Base-by-base conservation (phyloP, 2,329 filamentous ascomycete species). In the Escovopsis sp. region DNA sequence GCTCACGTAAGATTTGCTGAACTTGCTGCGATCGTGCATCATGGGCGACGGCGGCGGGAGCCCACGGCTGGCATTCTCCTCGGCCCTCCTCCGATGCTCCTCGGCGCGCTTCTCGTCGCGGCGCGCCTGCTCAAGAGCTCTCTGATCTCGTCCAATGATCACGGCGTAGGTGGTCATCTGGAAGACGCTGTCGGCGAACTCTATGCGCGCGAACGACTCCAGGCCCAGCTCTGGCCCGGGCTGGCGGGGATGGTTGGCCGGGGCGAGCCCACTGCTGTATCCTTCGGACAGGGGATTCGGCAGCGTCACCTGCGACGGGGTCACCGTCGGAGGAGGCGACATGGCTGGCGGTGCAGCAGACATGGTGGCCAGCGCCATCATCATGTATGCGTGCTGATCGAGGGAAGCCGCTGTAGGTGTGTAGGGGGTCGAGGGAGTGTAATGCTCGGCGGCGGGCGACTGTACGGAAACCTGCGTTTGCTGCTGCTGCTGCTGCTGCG, bases 81-180 rank as follows among this genome's bases (percentile, higher is more conserved):
- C 62, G 29, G 61, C 60, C 34, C 56, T 61, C 43, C 63, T 61
- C 45, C 60, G 59, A 47, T 70, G 65, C 40, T 65, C 62, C 33
- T 68, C 64, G 30, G 62, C 59, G 30, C 67, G 63, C 45, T 61
- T 68, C 53, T 72, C 67, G 44, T 75, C 67, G 42, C 63, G 63
- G 36, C 67, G 65, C 16, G 74, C 74, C 49, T 73, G 67, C 42
- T 68, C 61, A 48, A 76, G 60, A 9, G 76, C 76, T 40, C 67
- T 62, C 51, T 78, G 69, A 57, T 87, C 82, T 46, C 83, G 78
- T 42, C 81, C 82, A 25, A 88, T 74, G 43, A 83, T 73, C 50
- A 87, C 72, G 40, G 74, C 70, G 51, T 79, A 80, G 1, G 81
- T 85, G 40, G 78, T 84, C 76, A 88, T 82, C 59, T 84, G 82